A percentile compares a stretch with the other conserved stretches of the same genome.
phyloP scores from a whole-genome alignment of 495 filamentous ascomycete species.

The Thermochaetoides thermophila region DNA sequence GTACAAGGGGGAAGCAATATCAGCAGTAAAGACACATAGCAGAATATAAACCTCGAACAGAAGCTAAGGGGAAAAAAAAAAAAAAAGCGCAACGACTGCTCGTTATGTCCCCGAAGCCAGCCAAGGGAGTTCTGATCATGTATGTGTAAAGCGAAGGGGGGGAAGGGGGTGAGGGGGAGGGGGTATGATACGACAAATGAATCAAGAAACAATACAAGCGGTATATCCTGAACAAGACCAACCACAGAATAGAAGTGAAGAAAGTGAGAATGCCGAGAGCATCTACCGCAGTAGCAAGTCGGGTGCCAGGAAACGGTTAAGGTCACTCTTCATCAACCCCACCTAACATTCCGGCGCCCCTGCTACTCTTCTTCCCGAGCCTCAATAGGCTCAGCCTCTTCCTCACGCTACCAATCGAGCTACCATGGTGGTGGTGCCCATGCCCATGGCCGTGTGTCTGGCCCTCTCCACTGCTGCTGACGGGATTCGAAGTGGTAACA shows the following conservation, averaged over 20 bases:
- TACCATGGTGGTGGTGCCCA: background rate
- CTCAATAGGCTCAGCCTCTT: conserved; percentile 57
- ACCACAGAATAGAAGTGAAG: background rate
- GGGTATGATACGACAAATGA: too few species aligned
- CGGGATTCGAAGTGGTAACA: conserved; percentile 6
- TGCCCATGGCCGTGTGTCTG: background rate
- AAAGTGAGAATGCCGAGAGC: conserved; percentile 1
- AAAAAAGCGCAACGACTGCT: background rate
- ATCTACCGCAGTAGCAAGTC: background rate
- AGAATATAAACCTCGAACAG: background rate
- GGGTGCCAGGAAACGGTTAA: too few species aligned
- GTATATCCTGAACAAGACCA: conserved; percentile 4
- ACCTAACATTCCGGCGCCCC: conserved; percentile 9
- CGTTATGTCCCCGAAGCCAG: conserved; percentile 1
- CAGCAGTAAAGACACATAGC: background rate
- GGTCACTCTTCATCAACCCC: conserved; percentile 29
- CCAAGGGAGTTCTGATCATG: conserved; percentile 1
- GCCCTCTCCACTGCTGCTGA: background rate
- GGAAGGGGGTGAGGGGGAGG: too few species aligned
- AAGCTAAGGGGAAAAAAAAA: background rate
- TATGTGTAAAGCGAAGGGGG: background rate
- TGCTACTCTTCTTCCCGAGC: conserved; percentile 46
- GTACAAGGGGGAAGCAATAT: conserved; percentile 1
- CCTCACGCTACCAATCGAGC: conserved; percentile 40
- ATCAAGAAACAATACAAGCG: too few species aligned